Conservation (phyloP, 1,284 basidiomycete species). For the Limonomyces culmigenus region DNA sequence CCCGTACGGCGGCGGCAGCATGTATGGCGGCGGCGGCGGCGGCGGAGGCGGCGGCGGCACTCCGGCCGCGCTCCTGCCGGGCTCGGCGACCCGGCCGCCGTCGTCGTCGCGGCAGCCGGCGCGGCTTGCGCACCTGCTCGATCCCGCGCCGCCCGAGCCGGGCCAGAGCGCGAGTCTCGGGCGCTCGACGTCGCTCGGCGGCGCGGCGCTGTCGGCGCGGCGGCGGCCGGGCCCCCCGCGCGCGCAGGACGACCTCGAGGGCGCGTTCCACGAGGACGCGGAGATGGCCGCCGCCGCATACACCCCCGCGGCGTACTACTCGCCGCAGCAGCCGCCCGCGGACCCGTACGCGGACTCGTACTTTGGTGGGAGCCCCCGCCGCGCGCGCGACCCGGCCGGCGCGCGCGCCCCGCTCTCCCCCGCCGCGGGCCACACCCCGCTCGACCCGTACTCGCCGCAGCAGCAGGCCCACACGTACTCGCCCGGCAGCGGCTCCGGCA, state of each 20-base stretch:
- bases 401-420: too few relatives aligned
- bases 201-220: constrained; percentile 10
- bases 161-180: constrained; percentile 25
- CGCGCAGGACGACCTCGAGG: constrained; percentile 53
- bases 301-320: constrained; percentile 34
- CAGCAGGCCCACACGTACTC: constrained; percentile 39
- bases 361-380: constrained; percentile 15
- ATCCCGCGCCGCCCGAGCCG: constrained; percentile 16
- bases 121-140: too few relatives aligned
- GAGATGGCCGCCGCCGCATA: constrained; percentile 14
- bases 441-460: constrained; percentile 51
- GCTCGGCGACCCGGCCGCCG: constrained; percentile 1
- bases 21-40: constrained; percentile 11
- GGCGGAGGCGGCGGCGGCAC: constrained; percentile 16
- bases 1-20: constrained; percentile 39
- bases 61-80: constrained; percentile 8
- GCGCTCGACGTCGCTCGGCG: constrained; percentile 48
- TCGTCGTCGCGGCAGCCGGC: constrained; percentile 7
- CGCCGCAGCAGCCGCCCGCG: constrained; percentile 32
- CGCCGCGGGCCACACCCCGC: constrained; percentile 23
- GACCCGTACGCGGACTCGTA: constrained; percentile 50
- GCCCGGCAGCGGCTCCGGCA: constrained; percentile 27
- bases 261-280: constrained; percentile 38
- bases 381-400: too few relatives aligned
- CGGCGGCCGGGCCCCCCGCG: constrained; percentile 22